A percentile compares a stretch with the other conserved stretches of the same genome.
phyloP scores from a whole-genome alignment of 1,284 basidiomycete genomes.

The Gastroboletus turbinatus region DNA sequence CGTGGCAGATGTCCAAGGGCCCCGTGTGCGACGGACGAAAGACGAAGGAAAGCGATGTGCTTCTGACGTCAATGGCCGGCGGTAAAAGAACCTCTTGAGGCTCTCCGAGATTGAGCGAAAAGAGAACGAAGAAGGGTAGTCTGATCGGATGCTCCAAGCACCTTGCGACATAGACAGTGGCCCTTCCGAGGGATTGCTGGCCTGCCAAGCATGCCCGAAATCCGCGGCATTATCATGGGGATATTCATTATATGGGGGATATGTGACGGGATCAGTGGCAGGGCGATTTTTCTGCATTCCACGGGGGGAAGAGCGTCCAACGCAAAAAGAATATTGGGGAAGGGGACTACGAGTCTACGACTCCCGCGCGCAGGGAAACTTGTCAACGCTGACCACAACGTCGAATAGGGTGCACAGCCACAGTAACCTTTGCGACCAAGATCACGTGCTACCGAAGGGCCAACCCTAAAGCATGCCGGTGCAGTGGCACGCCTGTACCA shows the following conservation, averaged over 20 bases:
- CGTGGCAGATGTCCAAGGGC: constrained; percentile 16
- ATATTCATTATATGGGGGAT: constrained; percentile 22
- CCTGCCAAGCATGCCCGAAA: constrained; percentile 26
- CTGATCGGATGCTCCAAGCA: constrained; percentile 2
- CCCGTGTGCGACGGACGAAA: constrained; percentile 26
- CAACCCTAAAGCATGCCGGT: constrained; percentile 20
- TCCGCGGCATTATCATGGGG: constrained; percentile 13
- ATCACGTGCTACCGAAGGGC: constrained; percentile 20
- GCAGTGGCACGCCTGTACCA: background rate
- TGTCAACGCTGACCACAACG: background rate
- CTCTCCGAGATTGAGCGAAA: constrained; percentile 14
- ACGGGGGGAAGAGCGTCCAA: constrained; percentile 5
- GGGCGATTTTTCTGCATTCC: constrained; percentile 25
- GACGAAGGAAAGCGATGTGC: constrained; percentile 21
- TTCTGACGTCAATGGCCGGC: constrained; percentile 12
- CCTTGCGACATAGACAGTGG: constrained; percentile 10
- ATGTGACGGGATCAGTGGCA: constrained; percentile 7
- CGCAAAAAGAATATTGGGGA: background rate
- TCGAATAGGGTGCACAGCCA: constrained; percentile 10
- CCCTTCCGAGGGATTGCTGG: constrained; percentile 20
- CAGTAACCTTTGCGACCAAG: background rate
- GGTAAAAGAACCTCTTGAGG: constrained; percentile 23
- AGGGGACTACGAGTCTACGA: background rate
- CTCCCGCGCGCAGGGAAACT: background rate
- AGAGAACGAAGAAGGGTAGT: constrained; percentile 4